Evolutionary conservation across 2,329 filamentous ascomycete genomes (phyloP).

Genomic region (Colletotrichum sansevieriae): DNA sequence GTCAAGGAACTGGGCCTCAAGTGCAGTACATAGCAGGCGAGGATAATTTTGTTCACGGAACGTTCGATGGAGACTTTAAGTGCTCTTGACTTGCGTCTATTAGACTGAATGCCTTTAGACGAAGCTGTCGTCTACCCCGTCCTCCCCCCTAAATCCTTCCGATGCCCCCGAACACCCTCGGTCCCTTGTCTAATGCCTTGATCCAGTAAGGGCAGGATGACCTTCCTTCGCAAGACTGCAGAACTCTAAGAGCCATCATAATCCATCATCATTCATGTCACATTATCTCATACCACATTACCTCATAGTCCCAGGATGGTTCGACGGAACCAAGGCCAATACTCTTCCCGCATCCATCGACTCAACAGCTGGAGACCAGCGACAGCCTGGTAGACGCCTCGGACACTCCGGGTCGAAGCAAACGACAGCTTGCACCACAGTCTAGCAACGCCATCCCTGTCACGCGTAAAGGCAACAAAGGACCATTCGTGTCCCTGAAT

Average conservation of each 20-base stretch:
- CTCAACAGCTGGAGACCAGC: constrained; percentile 8
- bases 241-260: no score
- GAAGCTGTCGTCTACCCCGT: background rate
- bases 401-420: background rate
- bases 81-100: background rate
- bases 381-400: background rate
- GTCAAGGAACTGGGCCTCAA: background rate
- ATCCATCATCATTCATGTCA: no score
- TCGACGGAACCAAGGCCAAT: constrained; percentile 2
- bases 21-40: background rate
- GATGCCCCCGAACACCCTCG: no score
- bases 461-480: background rate
- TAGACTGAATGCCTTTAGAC: background rate
- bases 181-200: no score
- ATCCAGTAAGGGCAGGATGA: no score
- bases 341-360: background rate
- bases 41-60: background rate
- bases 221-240: no score
- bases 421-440: background rate
- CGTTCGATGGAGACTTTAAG: background rate
- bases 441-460: background rate
- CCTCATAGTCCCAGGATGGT: background rate
- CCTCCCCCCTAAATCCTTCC: no score
- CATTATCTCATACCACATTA: no score
- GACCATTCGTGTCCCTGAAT: constrained; percentile 2